phyloP scores from a whole-genome alignment of 2,329 filamentous ascomycete species.

The Chalara sp. region DNA sequence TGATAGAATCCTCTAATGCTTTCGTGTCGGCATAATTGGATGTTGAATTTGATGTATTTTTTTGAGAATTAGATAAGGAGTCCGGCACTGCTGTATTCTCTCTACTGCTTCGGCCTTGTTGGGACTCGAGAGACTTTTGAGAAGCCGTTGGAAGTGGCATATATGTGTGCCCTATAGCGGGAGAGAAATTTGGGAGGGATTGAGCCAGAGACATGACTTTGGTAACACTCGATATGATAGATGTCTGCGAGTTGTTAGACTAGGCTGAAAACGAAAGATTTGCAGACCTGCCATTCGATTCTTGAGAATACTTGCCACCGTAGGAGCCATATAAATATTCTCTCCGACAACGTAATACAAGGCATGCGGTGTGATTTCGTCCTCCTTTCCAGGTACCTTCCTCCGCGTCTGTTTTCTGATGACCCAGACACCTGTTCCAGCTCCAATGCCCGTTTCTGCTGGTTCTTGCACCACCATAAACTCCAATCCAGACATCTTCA shows the following conservation, averaged over 20 bases:
- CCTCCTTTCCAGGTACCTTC: constrained; percentile 47
- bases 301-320: constrained; percentile 51
- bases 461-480: constrained; percentile 61
- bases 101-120: constrained; percentile 22
- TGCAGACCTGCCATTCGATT: constrained; percentile 45
- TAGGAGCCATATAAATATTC: constrained; percentile 61
- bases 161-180: constrained; percentile 39
- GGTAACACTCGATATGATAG: constrained; percentile 23
- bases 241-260: constrained; percentile 7
- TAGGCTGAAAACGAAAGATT: not conserved
- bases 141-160: constrained; percentile 16
- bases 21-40: constrained; percentile 10
- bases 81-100: constrained; percentile 41
- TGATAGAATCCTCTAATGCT: constrained; percentile 48
- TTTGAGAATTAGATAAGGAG: constrained; percentile 14
- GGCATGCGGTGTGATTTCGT: constrained; percentile 52
- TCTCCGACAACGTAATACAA: constrained; percentile 60
- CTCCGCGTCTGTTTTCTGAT: constrained; percentile 61
- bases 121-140: constrained; percentile 16
- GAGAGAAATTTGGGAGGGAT: constrained; percentile 37
- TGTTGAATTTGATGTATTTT: constrained; percentile 7
- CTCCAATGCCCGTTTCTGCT: constrained; percentile 47
- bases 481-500: constrained; percentile 60
- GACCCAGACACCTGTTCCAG: constrained; percentile 59
- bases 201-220: constrained; percentile 27